These are phyloP conservation scores for Kodamaea ohmeri DNA, from an alignment of 1,139 yeast species.

Conservation along the genomic window DNA sequence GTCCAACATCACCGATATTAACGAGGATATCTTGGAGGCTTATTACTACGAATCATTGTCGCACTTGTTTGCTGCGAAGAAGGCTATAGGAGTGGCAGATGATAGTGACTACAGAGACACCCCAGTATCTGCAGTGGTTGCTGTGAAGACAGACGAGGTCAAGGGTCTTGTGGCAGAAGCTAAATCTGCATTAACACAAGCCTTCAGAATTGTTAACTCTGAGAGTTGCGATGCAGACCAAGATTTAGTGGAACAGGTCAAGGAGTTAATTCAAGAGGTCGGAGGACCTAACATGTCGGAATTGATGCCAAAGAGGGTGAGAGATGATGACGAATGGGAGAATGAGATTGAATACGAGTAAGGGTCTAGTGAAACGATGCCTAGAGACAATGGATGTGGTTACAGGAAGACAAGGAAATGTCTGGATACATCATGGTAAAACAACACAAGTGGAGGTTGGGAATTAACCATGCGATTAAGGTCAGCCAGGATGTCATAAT, in stretches of 20 bases:
- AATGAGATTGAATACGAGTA: slow-evolving; percentile 38
- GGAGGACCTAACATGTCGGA: slow-evolving; percentile 59
- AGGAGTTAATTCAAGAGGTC: slow-evolving; percentile 46
- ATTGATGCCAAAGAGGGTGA: slow-evolving; percentile 42
- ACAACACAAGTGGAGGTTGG: too few relatives aligned
- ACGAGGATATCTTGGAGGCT: slow-evolving; percentile 78
- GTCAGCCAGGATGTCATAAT: too few relatives aligned
- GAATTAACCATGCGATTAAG: too few relatives aligned
- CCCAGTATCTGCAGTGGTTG: slow-evolving; percentile 26
- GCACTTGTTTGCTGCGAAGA: slow-evolving; percentile 56
- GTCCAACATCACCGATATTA: slow-evolving; percentile 64
- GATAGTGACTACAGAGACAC: slow-evolving; percentile 51
- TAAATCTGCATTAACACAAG: slow-evolving; percentile 54
- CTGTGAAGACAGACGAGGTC: slow-evolving; percentile 27
- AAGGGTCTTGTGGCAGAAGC: slow-evolving; percentile 42
- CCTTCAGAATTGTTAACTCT: slow-evolving; percentile 47
- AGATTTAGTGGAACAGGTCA: slow-evolving; percentile 55
- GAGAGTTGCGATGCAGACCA: slow-evolving; percentile 48
- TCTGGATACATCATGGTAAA: too few relatives aligned
- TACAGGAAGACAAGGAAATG: too few relatives aligned
- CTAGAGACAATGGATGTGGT: too few relatives aligned
- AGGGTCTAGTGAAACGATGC: not conserved
- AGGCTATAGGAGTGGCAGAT: slow-evolving; percentile 23
- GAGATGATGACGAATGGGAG: slow-evolving; percentile 47
- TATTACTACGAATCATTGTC: slow-evolving; percentile 82